Evolutionary conservation across 257 asterid genomes (phyloP).

Genomic region (Gardenia jasminoides): DNA sequence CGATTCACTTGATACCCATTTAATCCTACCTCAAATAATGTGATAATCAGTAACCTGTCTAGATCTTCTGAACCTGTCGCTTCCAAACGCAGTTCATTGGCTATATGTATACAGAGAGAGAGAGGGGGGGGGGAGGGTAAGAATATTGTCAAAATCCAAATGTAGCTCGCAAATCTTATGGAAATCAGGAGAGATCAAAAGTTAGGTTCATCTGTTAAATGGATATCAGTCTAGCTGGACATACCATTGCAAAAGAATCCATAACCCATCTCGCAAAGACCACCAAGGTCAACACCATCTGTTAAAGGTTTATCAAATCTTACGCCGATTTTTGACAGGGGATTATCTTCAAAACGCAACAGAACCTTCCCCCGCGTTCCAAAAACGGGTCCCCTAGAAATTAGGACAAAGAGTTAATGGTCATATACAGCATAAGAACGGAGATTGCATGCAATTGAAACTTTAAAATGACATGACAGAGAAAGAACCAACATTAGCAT

Average conservation of each 20-base stretch:
- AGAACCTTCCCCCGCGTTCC: slow-evolving; percentile 84
- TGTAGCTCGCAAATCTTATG: not conserved
- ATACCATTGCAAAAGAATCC: slow-evolving; percentile 97
- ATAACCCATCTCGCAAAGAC: slow-evolving; percentile 73
- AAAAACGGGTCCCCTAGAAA: slow-evolving; percentile 77
- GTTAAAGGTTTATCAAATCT: slow-evolving; percentile 74
- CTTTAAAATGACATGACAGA: not conserved
- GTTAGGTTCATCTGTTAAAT: not conserved
- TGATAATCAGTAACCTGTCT: slow-evolving; percentile 59
- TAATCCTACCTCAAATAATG: slow-evolving; percentile 80
- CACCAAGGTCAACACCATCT: slow-evolving; percentile 92
- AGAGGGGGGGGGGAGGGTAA: slow-evolving; percentile 1
- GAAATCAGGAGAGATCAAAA: not conserved
- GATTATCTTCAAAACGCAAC: slow-evolving; percentile 77
- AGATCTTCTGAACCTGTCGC: slow-evolving; percentile 64
- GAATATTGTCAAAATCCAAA: slow-evolving; percentile 9
- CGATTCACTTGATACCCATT: not conserved
- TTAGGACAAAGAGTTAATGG: slow-evolving; percentile 29
- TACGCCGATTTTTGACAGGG: slow-evolving; percentile 80
- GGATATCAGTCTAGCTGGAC: not conserved
- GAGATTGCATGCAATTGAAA: not conserved
- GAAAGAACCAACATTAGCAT: slow-evolving; percentile 5
- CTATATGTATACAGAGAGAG: slow-evolving; percentile 24
- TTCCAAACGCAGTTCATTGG: slow-evolving; percentile 71
- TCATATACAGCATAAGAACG: not conserved